Conservation (phyloP, 441 rosid genomes). For the Syzygium syzygioides region DNA sequence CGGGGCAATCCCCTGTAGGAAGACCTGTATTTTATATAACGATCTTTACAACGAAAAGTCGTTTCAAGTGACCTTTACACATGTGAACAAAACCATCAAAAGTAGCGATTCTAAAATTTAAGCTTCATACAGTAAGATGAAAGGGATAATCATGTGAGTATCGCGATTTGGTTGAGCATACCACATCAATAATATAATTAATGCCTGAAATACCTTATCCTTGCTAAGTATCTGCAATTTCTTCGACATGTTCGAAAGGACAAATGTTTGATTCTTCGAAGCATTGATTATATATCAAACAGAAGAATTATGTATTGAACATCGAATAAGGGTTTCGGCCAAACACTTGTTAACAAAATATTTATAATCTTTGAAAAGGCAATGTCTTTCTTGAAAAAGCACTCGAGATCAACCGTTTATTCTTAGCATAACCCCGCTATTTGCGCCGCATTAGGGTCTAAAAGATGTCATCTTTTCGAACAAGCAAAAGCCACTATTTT, state of each 20-base stretch:
- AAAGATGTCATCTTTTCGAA: background rate
- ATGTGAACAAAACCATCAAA: background rate
- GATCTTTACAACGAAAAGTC: background rate
- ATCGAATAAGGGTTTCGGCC: background rate
- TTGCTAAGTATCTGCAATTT: background rate
- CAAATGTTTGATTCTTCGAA: background rate
- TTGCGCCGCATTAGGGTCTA: background rate
- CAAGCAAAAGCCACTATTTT: background rate
- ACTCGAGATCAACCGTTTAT: background rate
- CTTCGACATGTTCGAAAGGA: background rate
- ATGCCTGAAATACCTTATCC: background rate
- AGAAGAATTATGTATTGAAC: background rate
- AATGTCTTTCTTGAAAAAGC: background rate
- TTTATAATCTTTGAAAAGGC: background rate
- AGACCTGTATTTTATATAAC: background rate
- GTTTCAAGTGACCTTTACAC: background rate
- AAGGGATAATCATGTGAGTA: background rate
- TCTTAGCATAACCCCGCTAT: background rate
- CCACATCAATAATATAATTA: background rate
- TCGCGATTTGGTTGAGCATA: fast-evolving
- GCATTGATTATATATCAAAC: background rate
- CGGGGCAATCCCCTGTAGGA: background rate
- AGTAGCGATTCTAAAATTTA: background rate
- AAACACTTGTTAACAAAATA: background rate
- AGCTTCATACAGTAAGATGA: background rate